These are phyloP conservation scores for Cordia subcordata DNA, from an alignment of 257 asterid genomes.

Conservation along the genomic window DNA sequence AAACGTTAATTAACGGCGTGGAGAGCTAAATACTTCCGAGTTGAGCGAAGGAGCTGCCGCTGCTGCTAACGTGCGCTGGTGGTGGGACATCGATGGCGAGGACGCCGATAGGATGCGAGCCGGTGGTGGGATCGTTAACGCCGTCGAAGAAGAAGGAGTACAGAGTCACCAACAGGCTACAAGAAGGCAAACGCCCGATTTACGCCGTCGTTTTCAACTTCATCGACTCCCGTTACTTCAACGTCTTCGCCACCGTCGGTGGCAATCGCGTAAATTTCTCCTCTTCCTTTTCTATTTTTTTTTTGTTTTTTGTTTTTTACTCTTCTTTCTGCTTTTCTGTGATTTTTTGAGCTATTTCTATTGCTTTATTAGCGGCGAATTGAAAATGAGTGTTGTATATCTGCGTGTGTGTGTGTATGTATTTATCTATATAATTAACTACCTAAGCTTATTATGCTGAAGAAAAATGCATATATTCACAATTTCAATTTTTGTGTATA, in stretches of 20 bases:
- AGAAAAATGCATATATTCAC: no score
- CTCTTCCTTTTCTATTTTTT: neutral
- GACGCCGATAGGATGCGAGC: slow-evolving; percentile 67
- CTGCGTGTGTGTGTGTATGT: no score
- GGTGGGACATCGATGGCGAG: slow-evolving; percentile 40
- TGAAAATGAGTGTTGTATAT: no score
- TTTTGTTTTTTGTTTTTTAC: neutral
- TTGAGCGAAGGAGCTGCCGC: no score
- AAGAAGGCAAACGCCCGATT: slow-evolving; percentile 91
- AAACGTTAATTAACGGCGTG: no score
- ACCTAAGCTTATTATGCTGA: no score
- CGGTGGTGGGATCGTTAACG: slow-evolving; percentile 74
- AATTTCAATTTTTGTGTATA: no score
- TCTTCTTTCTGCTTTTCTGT: neutral
- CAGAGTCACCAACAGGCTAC: slow-evolving; percentile 83
- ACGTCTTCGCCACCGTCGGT: slow-evolving; percentile 92
- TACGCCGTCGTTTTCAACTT: slow-evolving; percentile 94
- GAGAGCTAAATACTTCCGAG: no score
- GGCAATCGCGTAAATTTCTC: slow-evolving; percentile 65
- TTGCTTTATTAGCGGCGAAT: neutral
- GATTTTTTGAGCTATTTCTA: neutral
- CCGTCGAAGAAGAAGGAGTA: slow-evolving; percentile 79
- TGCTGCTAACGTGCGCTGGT: neutral
- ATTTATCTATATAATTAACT: no score
- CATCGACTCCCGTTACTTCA: slow-evolving; percentile 80